A percentile compares a stretch with the other conserved stretches of the same genome.
Conservation (phyloP, 2,329 filamentous ascomycete species). For the Parascedosporium putredinis region DNA sequence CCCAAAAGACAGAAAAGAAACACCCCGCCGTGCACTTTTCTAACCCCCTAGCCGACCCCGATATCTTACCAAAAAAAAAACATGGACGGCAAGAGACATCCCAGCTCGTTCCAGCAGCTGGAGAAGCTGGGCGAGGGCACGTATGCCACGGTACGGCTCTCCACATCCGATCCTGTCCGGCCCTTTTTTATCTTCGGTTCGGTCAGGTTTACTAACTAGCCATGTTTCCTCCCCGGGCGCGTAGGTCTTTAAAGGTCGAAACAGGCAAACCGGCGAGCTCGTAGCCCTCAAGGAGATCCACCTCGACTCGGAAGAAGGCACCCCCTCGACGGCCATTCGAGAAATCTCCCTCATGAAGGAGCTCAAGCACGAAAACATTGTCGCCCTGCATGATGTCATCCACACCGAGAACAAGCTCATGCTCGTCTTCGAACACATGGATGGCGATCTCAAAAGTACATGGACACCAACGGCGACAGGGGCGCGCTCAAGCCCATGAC, state of each 20-base stretch:
- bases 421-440: slow-evolving; percentile 99
- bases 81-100: slow-evolving; percentile 90
- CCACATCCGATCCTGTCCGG: not conserved
- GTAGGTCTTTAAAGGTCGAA: slow-evolving; percentile 96
- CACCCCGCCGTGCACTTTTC: slow-evolving; percentile 7
- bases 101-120: slow-evolving; percentile 97
- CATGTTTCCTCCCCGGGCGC: not conserved
- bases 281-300: slow-evolving; percentile 98
- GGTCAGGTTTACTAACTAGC: not conserved
- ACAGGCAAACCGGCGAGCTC: slow-evolving; percentile 90
- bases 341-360: slow-evolving; percentile 99
- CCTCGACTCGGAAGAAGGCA: slow-evolving; percentile 95
- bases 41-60: not conserved
- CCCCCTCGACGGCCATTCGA: slow-evolving; percentile 90
- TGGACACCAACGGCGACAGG: slow-evolving; percentile 85
- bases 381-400: slow-evolving; percentile 94
- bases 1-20: not conserved
- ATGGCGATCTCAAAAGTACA: slow-evolving; percentile 98
- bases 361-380: slow-evolving; percentile 97
- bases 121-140: slow-evolving; percentile 98
- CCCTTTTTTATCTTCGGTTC: not conserved
- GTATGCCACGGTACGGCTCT: slow-evolving; percentile 74
- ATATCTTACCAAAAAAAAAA: slow-evolving; percentile 14
- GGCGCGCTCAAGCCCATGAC: slow-evolving; percentile 79
- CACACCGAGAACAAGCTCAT: slow-evolving; percentile 99